A percentile compares a stretch with the other conserved stretches of the same genome.
These are phyloP conservation scores for Ophiostoma himal-ulmi DNA, from an alignment of 2,329 filamentous ascomycete genomes.

Conservation along the genomic window DNA sequence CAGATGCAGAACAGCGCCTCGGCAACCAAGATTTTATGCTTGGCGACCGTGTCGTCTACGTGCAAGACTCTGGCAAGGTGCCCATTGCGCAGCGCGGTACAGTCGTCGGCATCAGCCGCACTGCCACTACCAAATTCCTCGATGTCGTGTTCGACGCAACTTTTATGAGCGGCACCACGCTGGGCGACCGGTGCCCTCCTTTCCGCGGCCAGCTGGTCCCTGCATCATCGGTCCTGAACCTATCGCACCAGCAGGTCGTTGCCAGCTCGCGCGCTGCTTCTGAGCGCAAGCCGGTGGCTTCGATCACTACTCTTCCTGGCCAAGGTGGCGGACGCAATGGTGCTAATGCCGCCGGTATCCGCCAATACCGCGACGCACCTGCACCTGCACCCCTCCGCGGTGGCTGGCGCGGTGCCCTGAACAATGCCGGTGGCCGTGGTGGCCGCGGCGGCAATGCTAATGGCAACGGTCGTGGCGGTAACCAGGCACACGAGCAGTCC, in stretches of 20 bases:
- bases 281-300: constrained; percentile 47
- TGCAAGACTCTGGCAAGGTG: constrained; percentile 86
- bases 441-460: constrained; percentile 35
- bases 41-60: constrained; percentile 89
- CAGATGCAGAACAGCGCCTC: constrained; percentile 88
- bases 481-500: constrained; percentile 26
- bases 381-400: constrained; percentile 51
- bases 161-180: constrained; percentile 94
- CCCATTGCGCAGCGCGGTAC: constrained; percentile 89
- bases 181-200: constrained; percentile 81
- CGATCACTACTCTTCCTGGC: constrained; percentile 44
- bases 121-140: constrained; percentile 71
- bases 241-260: constrained; percentile 74
- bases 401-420: constrained; percentile 52
- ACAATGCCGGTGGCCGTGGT: constrained; percentile 39
- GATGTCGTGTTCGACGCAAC: constrained; percentile 91
- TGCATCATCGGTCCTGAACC: constrained; percentile 80
- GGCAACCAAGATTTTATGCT: constrained; percentile 76
- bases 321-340: constrained; percentile 42
- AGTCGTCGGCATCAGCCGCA: constrained; percentile 89
- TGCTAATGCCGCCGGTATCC: constrained; percentile 37
- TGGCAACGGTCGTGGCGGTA: constrained; percentile 30
- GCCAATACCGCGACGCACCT: constrained; percentile 56
- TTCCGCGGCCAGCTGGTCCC: constrained; percentile 93
- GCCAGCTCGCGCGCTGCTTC: constrained; percentile 55